Percentiles rank a stretch among this genome's conserved stretches.
Evolutionary conservation across 441 rosid species (phyloP).

Genomic region (Rhodomyrtus psidioides): DNA sequence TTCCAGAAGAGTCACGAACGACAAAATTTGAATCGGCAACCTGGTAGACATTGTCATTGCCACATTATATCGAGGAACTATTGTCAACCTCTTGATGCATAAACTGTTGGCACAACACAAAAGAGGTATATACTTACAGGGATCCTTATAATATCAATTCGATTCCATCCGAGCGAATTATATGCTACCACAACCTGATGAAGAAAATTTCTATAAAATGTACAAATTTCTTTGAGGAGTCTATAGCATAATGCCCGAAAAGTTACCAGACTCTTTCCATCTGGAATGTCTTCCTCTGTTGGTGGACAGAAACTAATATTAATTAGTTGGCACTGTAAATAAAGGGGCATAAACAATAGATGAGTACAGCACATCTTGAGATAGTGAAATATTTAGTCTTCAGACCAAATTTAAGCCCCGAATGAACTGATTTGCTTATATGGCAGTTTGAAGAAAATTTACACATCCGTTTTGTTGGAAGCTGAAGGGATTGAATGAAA

Average conservation of each 20-base stretch:
- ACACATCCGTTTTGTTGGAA: background rate
- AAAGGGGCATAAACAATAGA: background rate
- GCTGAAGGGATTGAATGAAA: background rate
- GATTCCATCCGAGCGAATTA: constrained; percentile 81
- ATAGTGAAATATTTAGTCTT: background rate
- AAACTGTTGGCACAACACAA: background rate
- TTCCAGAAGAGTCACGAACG: constrained; percentile 60
- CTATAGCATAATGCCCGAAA: background rate
- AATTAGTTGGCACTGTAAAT: constrained; percentile 63
- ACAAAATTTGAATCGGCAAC: constrained; percentile 47
- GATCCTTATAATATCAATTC: constrained; percentile 54
- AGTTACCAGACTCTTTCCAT: constrained; percentile 66
- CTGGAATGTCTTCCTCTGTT: constrained; percentile 47
- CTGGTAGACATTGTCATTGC: constrained; percentile 24
- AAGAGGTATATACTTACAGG: constrained; percentile 39
- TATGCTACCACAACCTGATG: constrained; percentile 71
- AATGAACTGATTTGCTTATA: background rate
- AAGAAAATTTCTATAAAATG: background rate
- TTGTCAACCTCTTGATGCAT: background rate
- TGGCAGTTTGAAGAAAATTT: background rate
- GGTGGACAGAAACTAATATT: constrained; percentile 85
- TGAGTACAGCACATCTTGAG: background rate
- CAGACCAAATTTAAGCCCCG: background rate
- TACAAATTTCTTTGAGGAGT: background rate
- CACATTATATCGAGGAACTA: background rate